Evolutionary conservation across 2,329 filamentous ascomycete genomes (phyloP), one percentile per base, ranked within the genome.

Genomic region (Xylariaceae sp.): DNA sequence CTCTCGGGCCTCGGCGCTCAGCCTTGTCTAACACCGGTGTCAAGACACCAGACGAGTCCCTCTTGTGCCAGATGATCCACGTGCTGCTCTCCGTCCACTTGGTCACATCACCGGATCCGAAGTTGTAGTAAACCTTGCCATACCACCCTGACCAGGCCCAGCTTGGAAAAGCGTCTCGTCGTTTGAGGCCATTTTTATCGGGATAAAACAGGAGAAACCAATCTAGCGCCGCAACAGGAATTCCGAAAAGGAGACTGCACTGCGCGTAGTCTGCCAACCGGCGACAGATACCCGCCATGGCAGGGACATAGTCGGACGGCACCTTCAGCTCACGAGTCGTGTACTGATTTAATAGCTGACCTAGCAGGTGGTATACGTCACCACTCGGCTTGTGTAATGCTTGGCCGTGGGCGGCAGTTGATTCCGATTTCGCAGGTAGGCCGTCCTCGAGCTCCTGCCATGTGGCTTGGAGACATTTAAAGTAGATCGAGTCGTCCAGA

Each of bases 81-180:
- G 48, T 50, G n/a, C 39, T 46, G 2, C 29, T 19, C 9, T 36
- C 38, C 9, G 26, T 30, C 48, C 48, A 50, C 23, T 43, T 41
- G n/a, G 36, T 32, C 30, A 50, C 43, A 13, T 48, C 40, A 9
- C 48, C 46, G 13, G 46, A 48, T 11, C 48, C 46, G 21, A 41
- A 41, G 26, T 31, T 41, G 30, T 50, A 50, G 34, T 44, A 31
- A 11, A 48, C 26, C 17, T 44, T 34, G 9, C 48, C 48, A 31
- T 39, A 40, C 48, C 48, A 50, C 5, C 46, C 48, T 9, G 48
- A 46, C 48, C 48, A 50, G 27, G 46, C 38, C 48, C 48, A 50
- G 18, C 43, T 50, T 11, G 48, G 48, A 23, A 48, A 50, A 3
- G 11, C n/a, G 13, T 46, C 41, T 5, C 46, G 43, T 29, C 48